A percentile compares a stretch with the other conserved stretches of the same genome.
Evolutionary conservation across 805 yeast genomes (phyloP).

Genomic region (Lipomyces oligophaga): DNA sequence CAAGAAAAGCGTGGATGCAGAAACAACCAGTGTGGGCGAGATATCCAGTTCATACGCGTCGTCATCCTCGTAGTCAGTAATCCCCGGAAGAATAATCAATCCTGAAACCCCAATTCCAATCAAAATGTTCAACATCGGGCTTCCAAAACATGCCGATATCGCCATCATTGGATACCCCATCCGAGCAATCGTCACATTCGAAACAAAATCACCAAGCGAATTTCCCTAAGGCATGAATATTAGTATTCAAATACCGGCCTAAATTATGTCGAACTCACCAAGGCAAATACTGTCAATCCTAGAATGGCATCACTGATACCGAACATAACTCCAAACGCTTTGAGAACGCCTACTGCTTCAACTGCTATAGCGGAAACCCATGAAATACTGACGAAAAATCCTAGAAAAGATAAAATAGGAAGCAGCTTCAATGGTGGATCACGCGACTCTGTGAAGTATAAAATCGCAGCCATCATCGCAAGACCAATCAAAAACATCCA

Average conservation of each 20-base stretch:
- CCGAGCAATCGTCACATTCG: conserved; percentile 73
- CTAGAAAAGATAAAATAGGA: conserved; percentile 38
- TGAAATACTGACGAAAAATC: conserved; percentile 62
- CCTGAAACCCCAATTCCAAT: conserved; percentile 81
- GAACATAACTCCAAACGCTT: conserved; percentile 56
- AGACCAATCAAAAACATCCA: conserved; percentile 11
- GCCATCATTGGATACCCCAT: conserved; percentile 88
- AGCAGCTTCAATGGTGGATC: conserved; percentile 12
- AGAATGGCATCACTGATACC: conserved; percentile 70
- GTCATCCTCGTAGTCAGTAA: conserved; percentile 16
- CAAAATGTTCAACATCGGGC: conserved; percentile 74
- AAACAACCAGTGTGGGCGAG: conserved; percentile 42
- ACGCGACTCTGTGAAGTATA: conserved; percentile 13
- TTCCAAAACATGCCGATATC: conserved; percentile 91
- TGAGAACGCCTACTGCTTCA: conserved; percentile 62
- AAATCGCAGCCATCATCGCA: background rate
- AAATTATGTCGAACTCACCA: conserved; percentile 34
- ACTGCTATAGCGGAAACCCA: conserved; percentile 70
- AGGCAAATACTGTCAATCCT: conserved; percentile 83
- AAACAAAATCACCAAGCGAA: conserved; percentile 83
- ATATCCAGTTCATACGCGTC: conserved; percentile 37
- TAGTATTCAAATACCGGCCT: background rate
- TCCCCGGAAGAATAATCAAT: conserved; percentile 41
- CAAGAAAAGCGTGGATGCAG: conserved; percentile 42
- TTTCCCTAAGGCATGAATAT: conserved; percentile 52